These are phyloP conservation scores for Tilletia horrida DNA, from an alignment of 1,284 basidiomycete species.

Conservation along the genomic window DNA sequence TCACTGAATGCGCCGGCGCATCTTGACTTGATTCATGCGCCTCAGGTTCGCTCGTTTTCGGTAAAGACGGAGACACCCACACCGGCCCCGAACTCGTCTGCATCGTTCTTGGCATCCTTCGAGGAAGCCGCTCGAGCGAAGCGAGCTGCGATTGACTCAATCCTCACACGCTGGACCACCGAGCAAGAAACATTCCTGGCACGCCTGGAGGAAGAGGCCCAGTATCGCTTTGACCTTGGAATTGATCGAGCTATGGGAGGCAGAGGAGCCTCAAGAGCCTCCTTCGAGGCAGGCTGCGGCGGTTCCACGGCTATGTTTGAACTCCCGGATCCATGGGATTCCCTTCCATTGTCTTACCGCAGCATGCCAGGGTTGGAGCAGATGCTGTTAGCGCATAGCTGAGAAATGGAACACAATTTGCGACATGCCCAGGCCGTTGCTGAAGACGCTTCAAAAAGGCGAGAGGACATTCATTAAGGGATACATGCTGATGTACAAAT, in stretches of 20 bases:
- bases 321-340: neutral
- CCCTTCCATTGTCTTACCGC: neutral
- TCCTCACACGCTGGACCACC: neutral
- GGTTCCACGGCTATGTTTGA: too few species aligned
- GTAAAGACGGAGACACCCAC: too few species aligned
- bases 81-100: too few species aligned
- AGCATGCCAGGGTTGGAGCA: slow-evolving; percentile 1
- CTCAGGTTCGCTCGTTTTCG: too few species aligned
- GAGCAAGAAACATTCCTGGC: neutral
- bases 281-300: too few species aligned
- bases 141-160: neutral
- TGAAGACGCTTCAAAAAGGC: too few species aligned
- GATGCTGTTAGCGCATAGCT: neutral
- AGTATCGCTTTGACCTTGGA: neutral
- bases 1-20: too few species aligned
- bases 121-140: neutral
- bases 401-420: neutral
- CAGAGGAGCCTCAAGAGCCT: too few species aligned
- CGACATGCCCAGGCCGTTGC: too few species aligned
- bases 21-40: too few species aligned
- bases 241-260: neutral
- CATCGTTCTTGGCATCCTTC: neutral
- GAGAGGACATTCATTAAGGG: too few species aligned
- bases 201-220: neutral
- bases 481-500: too few species aligned